A percentile compares a stretch with the other conserved stretches of the same genome.
Conservation (phyloP, 345 rosid genomes). For the Aquilaria sinensis region DNA sequence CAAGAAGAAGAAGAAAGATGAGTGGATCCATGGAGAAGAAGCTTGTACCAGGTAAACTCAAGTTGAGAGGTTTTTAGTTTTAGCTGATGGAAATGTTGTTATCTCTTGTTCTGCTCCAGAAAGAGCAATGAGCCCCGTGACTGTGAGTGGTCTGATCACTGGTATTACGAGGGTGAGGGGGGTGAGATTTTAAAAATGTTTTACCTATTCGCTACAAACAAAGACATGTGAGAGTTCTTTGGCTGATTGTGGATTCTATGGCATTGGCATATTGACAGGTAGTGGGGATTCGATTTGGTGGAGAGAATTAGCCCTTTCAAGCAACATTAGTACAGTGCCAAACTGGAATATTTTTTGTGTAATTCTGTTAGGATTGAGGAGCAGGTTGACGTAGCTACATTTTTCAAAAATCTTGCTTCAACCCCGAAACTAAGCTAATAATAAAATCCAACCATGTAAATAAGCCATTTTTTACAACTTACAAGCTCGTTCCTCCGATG, state of each 20-base stretch:
- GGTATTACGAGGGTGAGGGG: constrained; percentile 44
- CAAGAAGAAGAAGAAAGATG: constrained; percentile 25
- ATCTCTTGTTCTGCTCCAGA: constrained; percentile 5
- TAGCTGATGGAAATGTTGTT: background rate
- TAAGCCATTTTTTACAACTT: no score
- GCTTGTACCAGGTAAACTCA: constrained; percentile 22
- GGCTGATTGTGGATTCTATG: constrained; percentile 17
- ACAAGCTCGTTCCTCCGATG: no score
- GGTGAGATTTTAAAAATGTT: constrained; percentile 15
- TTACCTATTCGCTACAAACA: constrained; percentile 58
- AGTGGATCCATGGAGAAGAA: constrained; percentile 45
- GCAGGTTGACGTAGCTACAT: no score
- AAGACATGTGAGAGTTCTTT: constrained; percentile 76
- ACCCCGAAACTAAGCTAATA: no score
- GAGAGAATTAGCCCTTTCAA: no score
- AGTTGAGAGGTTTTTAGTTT: background rate
- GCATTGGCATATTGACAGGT: no score
- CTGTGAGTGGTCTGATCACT: constrained; percentile 48
- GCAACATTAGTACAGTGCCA: no score
- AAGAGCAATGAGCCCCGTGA: constrained; percentile 50
- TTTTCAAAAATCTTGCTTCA: no score
- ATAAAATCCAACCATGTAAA: no score
- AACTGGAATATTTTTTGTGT: no score
- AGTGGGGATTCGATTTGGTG: no score
- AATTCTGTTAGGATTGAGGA: no score